Evolutionary conservation across 2,329 filamentous ascomycete genomes (phyloP).

Genomic region (Aspergillus thermomutatus): DNA sequence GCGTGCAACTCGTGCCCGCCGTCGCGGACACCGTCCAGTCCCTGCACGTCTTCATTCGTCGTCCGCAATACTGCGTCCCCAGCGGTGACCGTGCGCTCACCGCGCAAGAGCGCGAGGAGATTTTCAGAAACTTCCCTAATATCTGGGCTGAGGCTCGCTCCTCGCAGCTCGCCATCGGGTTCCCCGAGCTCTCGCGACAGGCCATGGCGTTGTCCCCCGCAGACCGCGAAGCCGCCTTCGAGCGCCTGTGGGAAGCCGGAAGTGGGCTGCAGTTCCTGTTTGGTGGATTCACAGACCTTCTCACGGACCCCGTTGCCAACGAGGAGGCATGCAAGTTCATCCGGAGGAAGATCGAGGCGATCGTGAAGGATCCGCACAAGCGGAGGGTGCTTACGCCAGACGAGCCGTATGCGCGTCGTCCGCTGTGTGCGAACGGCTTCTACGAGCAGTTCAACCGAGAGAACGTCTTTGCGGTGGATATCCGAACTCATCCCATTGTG

Average conservation of each 20-base stretch:
- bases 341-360: conserved; percentile 28
- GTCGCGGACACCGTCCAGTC: conserved; percentile 25
- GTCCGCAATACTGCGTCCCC: conserved; percentile 37
- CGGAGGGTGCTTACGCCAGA: conserved; percentile 21
- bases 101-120: conserved; percentile 20
- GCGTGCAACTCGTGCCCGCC: conserved; percentile 26
- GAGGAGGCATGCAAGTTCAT: conserved; percentile 37
- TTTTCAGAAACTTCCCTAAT: conserved; percentile 7
- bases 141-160: conserved; percentile 1
- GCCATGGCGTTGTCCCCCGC: conserved; percentile 3
- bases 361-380: conserved; percentile 31
- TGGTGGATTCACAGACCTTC: conserved; percentile 34
- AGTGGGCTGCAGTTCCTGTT: conserved; percentile 9
- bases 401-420: conserved; percentile 16
- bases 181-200: conserved; percentile 1
- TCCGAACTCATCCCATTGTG: conserved; percentile 17
- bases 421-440: conserved; percentile 17
- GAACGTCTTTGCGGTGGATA: conserved; percentile 45
- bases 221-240: conserved; percentile 11
- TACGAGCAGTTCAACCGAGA: conserved; percentile 33
- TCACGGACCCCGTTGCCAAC: conserved; percentile 37
- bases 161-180: conserved; percentile 10
- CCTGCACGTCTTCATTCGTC: conserved; percentile 33
- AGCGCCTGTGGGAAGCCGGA: conserved; percentile 5
- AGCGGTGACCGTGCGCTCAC: conserved; percentile 25